phyloP scores from a whole-genome alignment of 805 yeast genomes.

The Blastobotrys americana region DNA sequence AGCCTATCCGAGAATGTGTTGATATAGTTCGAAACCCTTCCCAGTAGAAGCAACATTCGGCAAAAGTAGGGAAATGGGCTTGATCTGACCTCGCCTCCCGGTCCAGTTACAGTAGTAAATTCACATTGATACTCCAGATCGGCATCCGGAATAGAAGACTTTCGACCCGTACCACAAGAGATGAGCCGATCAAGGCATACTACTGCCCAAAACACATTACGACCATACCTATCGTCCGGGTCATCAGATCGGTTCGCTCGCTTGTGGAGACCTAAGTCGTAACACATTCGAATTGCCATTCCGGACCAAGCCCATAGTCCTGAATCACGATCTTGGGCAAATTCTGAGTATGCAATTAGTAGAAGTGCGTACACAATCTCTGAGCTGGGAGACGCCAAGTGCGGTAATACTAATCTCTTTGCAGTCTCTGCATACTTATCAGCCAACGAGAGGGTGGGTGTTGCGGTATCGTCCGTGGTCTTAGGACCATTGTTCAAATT shows the following conservation, averaged over 20 bases:
- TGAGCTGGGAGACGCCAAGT: constrained; percentile 22
- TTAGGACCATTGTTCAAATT: constrained; percentile 3
- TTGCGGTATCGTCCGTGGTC: neutral
- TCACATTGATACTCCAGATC: constrained; percentile 20
- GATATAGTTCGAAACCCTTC: constrained; percentile 23
- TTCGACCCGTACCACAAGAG: constrained; percentile 26
- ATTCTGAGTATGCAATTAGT: constrained; percentile 25
- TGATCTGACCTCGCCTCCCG: constrained; percentile 12
- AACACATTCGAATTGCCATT: constrained; percentile 27
- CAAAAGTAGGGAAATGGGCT: constrained; percentile 26
- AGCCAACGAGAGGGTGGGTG: constrained; percentile 9
- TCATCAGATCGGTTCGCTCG: constrained; percentile 4
- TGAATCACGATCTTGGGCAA: constrained; percentile 25
- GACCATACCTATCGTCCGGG: constrained; percentile 9
- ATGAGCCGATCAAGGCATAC: constrained; percentile 23
- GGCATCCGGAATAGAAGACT: constrained; percentile 17
- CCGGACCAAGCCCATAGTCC: constrained; percentile 29
- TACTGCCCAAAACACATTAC: constrained; percentile 25
- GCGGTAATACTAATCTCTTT: constrained; percentile 22
- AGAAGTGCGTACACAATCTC: constrained; percentile 24
- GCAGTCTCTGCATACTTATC: constrained; percentile 24
- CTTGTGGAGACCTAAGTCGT: constrained; percentile 26
- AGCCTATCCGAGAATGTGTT: constrained; percentile 14
- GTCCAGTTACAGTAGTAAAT: constrained; percentile 2
- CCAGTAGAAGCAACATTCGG: constrained; percentile 19